Evolutionary conservation across 2,329 filamentous ascomycete species (phyloP), one percentile per base, ranked within the genome.

Genomic region (Fusarium penzigii): DNA sequence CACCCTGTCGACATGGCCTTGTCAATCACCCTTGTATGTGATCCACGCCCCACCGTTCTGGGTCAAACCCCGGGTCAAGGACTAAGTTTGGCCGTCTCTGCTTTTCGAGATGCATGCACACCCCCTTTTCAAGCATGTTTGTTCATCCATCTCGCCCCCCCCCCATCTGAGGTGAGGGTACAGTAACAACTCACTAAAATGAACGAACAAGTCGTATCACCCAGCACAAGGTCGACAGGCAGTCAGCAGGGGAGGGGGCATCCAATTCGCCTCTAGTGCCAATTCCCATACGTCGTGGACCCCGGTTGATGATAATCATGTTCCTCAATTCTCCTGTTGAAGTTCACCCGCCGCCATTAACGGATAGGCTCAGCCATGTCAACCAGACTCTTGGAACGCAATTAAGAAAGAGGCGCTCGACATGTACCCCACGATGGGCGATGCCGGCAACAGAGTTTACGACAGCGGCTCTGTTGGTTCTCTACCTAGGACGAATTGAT

Each of bases 341-440:
- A 58, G 63, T 61, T 55, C 53, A 65, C 65, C 66, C 64, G 64
- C 59, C 59, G 64, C 66, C 65, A 68, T 68, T 50, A 49, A 65
- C 65, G 66, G 65, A 67, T 67, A 68, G 59, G 63, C 58, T 65
- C 64, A 68, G 66, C 66, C 64, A 68, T 67, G 63, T 63, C 63
- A 66, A 67, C 66, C 66, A 64, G 68, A 46, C 51, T 57, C 55
- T 55, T 66, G 65, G 66, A 63, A 65, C 64, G 52, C 62, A n/a
- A 57, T 61, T 54, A 40, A 59, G 52, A 59, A 61, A 44, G 64
- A 65, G 65, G 63, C 62, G 61, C 62, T 57, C 54, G 54, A 62
- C n/a, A n/a, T n/a, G n/a, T n/a, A n/a, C n/a, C 57, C 64, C 61
- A 60, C 60, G 48, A 50, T 48, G 48, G 62, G 55, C 52, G 58